These are phyloP conservation scores for Psilocybe cyanescens DNA, from an alignment of 768 basidiomycete genomes.

Conservation along the genomic window DNA sequence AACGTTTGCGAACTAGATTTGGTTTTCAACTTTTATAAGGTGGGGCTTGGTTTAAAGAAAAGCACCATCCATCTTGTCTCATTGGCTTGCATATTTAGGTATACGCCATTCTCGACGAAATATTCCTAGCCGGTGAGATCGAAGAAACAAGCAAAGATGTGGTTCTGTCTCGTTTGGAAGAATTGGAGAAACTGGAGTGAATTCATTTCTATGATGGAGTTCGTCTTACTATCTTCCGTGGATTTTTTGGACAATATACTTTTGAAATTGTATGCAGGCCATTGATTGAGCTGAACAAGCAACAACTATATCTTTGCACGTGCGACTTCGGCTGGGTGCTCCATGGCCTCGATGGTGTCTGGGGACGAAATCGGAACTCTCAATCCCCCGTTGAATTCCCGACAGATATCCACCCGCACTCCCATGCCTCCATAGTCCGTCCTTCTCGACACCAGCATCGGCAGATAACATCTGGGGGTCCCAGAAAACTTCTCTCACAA, in stretches of 20 bases:
- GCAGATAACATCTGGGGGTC: conserved; percentile 8
- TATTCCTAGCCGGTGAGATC: conserved; percentile 97
- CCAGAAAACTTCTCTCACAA: neutral
- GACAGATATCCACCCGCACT: conserved; percentile 17
- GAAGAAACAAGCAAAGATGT: conserved; percentile 99
- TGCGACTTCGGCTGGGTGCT: neutral
- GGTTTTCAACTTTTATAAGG: conserved; percentile 98
- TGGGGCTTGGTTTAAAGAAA: neutral
- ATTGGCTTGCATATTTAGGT: conserved; percentile 53
- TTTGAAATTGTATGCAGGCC: neutral
- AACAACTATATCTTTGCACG: neutral
- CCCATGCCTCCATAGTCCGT: conserved; percentile 7
- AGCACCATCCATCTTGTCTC: neutral
- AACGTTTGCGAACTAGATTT: conserved; percentile 98
- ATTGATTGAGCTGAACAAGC: neutral
- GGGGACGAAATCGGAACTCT: neutral
- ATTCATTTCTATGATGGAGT: conserved; percentile 7
- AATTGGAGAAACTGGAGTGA: conserved; percentile 91
- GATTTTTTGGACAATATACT: conserved; percentile 8
- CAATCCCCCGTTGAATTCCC: conserved; percentile 21
- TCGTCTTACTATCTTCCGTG: conserved; percentile 8
- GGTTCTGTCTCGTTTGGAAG: conserved; percentile 87
- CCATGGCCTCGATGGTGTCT: neutral
- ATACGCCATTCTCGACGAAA: conserved; percentile 97
- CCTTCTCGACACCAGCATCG: conserved; percentile 11